Evolutionary conservation across 148 eudicot genomes (phyloP).

Genomic region (Amaranthus palmeri): DNA sequence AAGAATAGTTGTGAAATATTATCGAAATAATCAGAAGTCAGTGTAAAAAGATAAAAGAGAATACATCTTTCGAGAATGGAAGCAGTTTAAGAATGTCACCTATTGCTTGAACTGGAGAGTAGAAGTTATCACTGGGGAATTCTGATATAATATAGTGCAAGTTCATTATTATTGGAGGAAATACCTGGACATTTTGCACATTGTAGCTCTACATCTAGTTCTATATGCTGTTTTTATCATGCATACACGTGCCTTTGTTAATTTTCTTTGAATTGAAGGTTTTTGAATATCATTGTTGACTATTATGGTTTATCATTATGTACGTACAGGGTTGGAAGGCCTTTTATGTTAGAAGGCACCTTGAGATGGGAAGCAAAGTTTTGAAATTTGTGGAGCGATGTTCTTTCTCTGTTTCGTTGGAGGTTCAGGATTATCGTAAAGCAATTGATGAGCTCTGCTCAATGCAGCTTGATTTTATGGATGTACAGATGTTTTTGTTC

Average conservation of each 20-base stretch:
- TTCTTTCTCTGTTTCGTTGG: slow-evolving; percentile 50
- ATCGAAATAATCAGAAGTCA: no score
- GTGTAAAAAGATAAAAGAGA: no score
- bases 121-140: no score
- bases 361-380: slow-evolving; percentile 48
- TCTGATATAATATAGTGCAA: no score
- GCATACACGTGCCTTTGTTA: not conserved
- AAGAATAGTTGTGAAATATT: no score
- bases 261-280: not conserved
- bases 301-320: not conserved
- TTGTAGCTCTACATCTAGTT: not conserved
- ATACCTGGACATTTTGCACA: not conserved
- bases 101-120: no score
- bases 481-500: slow-evolving; percentile 62
- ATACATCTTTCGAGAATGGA: no score
- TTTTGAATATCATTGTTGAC: not conserved
- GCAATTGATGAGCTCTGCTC: slow-evolving; percentile 52
- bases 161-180: no score
- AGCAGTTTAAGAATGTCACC: no score
- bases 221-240: not conserved
- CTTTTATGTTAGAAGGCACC: slow-evolving; percentile 51
- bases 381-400: slow-evolving; percentile 49
- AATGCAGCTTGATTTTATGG: slow-evolving; percentile 57
- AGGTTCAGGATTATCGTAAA: slow-evolving; percentile 60
- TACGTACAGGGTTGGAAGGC: slow-evolving; percentile 53